These are phyloP conservation scores for Xanthoconium stramineum DNA, from an alignment of 768 basidiomycete genomes.

Conservation along the genomic window DNA sequence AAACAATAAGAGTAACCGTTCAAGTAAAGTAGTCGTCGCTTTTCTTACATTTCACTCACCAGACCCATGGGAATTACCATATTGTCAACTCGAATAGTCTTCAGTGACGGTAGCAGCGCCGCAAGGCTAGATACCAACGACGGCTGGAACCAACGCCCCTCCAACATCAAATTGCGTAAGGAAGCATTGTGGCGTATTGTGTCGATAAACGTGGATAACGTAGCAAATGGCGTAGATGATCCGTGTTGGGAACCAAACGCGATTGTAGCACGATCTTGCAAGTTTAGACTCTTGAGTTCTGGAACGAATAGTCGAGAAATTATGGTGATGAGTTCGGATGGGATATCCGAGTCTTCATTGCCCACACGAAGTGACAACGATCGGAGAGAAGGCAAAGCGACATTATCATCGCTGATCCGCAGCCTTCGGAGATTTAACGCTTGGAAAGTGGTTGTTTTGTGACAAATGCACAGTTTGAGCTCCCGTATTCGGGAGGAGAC, in stretches of 20 bases:
- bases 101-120: slow-evolving; percentile 12
- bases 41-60: slow-evolving; percentile 10
- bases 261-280: slow-evolving; percentile 39
- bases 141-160: slow-evolving; percentile 29
- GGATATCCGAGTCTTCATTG: slow-evolving; percentile 58
- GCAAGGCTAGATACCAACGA: slow-evolving; percentile 10
- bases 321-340: slow-evolving; percentile 54
- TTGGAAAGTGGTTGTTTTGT: slow-evolving; percentile 27
- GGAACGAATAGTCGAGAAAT: slow-evolving; percentile 50
- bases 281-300: slow-evolving; percentile 42
- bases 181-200: slow-evolving; percentile 4
- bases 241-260: neutral
- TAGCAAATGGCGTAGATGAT: slow-evolving; percentile 36
- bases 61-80: neutral
- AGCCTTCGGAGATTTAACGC: slow-evolving; percentile 11
- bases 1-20: slow-evolving; percentile 1
- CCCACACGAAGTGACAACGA: slow-evolving; percentile 50
- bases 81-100: slow-evolving; percentile 13
- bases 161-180: slow-evolving; percentile 13
- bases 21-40: slow-evolving; percentile 1
- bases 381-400: slow-evolving; percentile 45
- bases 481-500: slow-evolving; percentile 52
- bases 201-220: slow-evolving; percentile 27
- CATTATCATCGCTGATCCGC: slow-evolving; percentile 28
- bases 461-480: slow-evolving; percentile 54